Percentiles rank a stretch among this genome's conserved stretches.
Evolutionary conservation across 2,329 filamentous ascomycete species (phyloP).

Genomic region (Camillea tinctor): DNA sequence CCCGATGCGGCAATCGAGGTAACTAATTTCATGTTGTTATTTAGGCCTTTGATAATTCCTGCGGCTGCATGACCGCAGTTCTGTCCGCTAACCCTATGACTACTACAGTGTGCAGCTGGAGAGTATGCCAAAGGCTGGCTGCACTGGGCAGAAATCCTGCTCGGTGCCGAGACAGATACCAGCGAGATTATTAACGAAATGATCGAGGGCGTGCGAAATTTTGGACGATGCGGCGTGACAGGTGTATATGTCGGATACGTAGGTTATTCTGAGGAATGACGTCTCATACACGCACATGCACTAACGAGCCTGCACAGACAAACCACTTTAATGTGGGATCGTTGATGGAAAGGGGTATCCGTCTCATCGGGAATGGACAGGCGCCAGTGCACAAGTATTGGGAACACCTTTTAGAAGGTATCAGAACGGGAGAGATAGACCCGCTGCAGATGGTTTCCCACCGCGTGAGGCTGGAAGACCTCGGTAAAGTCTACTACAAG

Average conservation of each 20-base stretch:
- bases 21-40: conserved; percentile 1
- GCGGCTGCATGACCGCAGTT: not conserved
- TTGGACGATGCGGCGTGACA: conserved; percentile 73
- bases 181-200: conserved; percentile 79
- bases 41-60: too few relatives aligned
- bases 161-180: conserved; percentile 80
- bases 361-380: conserved; percentile 67
- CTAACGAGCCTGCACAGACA: conserved; percentile 48
- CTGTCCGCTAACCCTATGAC: conserved; percentile 37
- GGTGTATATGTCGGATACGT: conserved; percentile 65
- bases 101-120: conserved; percentile 59
- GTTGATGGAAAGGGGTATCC: conserved; percentile 82
- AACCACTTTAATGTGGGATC: conserved; percentile 84
- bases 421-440: conserved; percentile 68
- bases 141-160: conserved; percentile 55
- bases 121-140: conserved; percentile 62
- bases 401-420: conserved; percentile 69
- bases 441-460: conserved; percentile 80
- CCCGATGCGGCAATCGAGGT: conserved; percentile 63
- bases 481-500: conserved; percentile 63
- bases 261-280: conserved; percentile 29
- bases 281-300: not conserved
- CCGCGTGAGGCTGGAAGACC: conserved; percentile 71
- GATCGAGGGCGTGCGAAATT: conserved; percentile 71
- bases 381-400: conserved; percentile 81